These are phyloP conservation scores for Suillus fuscotomentosus DNA, from an alignment of 768 basidiomycete genomes.

Conservation along the genomic window DNA sequence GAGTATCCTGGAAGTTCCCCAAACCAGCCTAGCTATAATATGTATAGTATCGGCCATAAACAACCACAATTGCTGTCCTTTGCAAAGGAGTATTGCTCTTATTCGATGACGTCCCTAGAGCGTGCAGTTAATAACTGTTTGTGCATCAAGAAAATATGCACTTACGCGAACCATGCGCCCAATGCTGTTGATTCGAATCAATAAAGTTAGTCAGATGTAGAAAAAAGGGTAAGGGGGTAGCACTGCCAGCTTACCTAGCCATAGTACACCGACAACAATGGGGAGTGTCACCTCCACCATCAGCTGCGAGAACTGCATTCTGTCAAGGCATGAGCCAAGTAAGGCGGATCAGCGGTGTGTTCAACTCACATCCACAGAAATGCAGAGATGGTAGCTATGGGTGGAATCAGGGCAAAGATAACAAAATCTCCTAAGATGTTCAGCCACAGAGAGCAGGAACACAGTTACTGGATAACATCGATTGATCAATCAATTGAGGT, in stretches of 20 bases:
- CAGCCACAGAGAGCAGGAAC: slow-evolving; percentile 38
- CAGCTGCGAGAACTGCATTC: slow-evolving; percentile 71
- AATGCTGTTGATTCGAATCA: slow-evolving; percentile 46
- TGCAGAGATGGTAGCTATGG: slow-evolving; percentile 61
- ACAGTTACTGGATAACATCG: slow-evolving; percentile 30
- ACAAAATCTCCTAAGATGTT: slow-evolving; percentile 58
- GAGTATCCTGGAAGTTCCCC: slow-evolving; percentile 65
- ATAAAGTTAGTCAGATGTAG: slow-evolving; percentile 7
- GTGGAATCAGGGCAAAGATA: slow-evolving; percentile 64
- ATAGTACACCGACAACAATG: slow-evolving; percentile 60
- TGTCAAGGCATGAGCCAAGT: slow-evolving; percentile 25
- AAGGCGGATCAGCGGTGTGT: neutral
- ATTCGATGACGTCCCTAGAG: slow-evolving; percentile 67
- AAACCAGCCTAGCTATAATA: slow-evolving; percentile 73
- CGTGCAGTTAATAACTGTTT: slow-evolving; percentile 10
- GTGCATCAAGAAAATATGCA: neutral
- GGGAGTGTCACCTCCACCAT: slow-evolving; percentile 54
- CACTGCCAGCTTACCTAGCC: slow-evolving; percentile 55
- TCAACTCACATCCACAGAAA: slow-evolving; percentile 56
- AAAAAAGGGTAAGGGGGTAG: neutral
- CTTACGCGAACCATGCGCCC: slow-evolving; percentile 75
- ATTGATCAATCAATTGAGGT: slow-evolving; percentile 9
- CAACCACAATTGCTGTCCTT: slow-evolving; percentile 37
- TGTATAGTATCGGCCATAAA: slow-evolving; percentile 33
- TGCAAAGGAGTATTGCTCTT: slow-evolving; percentile 46